Evolutionary conservation across 345 rosid genomes (phyloP), one percentile per base, ranked within the genome.

Genomic region (Angophora floribunda): DNA sequence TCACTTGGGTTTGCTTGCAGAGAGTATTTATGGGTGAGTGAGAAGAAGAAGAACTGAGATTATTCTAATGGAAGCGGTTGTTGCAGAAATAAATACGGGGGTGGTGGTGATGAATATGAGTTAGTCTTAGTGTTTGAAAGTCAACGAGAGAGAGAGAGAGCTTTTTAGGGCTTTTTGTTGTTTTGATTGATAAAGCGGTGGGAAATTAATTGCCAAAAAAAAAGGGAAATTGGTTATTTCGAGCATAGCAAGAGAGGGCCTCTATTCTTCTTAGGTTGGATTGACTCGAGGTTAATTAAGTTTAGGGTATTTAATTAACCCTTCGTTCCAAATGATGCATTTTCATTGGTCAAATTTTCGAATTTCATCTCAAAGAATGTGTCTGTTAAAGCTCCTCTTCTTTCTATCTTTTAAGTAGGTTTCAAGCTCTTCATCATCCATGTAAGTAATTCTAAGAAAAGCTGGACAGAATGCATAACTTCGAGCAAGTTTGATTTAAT

Each of bases 271-370:
- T 53, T 82, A 26, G 49, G 24, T 82, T 87, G 90, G 85, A 87
- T 87, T 87, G 90, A 89, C 90, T 89, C 90, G 90, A 89, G 90
- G 86, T 82, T 88, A 67, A 52, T 88, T 55, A 52, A 80, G 78
- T 32, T 88, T 63, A 52, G 84, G 49, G 28, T 41, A 41, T 28
- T 21, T 41, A 75, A 75, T 75, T 41, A 41, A 75, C 49, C 49
- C 84, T 9, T 75, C 10, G 49, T 59, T 52, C 45, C 47, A 53
- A 86, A 86, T 86, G 87, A 86, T 86, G 44, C 86, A 24, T 85
- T 85, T 52, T 59, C 84, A 19, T 75, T 19, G 49, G 84, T 75
- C 84, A 1, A 75, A 4, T 41, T 36, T 75, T 6, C 84, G 28
- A 75, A 36, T 19, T 75, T 75, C 41, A 36, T 41, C 84, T 41